Base-by-base conservation (phyloP, 108 stramenopile genomes). In the Skeletonema menzelii region DNA sequence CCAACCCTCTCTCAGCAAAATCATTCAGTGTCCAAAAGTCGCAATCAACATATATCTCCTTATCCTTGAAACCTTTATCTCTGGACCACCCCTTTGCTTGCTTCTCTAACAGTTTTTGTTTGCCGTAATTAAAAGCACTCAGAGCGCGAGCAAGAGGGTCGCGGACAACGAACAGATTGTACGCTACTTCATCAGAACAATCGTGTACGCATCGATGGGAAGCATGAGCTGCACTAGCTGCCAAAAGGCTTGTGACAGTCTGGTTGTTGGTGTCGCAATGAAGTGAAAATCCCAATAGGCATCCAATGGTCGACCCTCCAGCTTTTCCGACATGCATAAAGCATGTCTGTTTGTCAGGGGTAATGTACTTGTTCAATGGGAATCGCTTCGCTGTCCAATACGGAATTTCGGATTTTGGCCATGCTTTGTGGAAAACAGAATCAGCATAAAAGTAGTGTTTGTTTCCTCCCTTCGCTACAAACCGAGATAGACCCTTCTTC, bases 271-370 rank as follows among this genome's bases (percentile, higher is more conserved):
- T n/a, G 37, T 65, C 27, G 31, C 77, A 79, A 57, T 79, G 77
- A 11, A 79, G 65, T 17, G 70, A 66, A 26, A 79, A 79, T 49
- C 77, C 77, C 0, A 79, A 64, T 37, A 56, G 55, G 60, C 77
- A 79, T 19, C 77, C 71, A 55, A 53, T 46, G 14, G 77, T 70
- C 5, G 77, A 79, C 11, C 77, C 77, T 13, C 77, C 77, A 27
- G 77, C 70, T 60, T 79, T 79, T 3, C 77, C 77, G 5, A 79
- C 77, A 26, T 79, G 77, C 27, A 66, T 65, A 2, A 78, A 72
- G 22, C 77, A 78, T 59, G 59, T 60, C 27, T 79, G 70, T 37
- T 67, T 72, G 57, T 67, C 53, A 5, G 37, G 28, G 8, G 77
- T 67, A 5, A 71, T 65, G 5, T 62, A 34, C 1, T 46, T 27